Conservation (phyloP, 495 filamentous ascomycete genomes). For the Aspergillus diversus region DNA sequence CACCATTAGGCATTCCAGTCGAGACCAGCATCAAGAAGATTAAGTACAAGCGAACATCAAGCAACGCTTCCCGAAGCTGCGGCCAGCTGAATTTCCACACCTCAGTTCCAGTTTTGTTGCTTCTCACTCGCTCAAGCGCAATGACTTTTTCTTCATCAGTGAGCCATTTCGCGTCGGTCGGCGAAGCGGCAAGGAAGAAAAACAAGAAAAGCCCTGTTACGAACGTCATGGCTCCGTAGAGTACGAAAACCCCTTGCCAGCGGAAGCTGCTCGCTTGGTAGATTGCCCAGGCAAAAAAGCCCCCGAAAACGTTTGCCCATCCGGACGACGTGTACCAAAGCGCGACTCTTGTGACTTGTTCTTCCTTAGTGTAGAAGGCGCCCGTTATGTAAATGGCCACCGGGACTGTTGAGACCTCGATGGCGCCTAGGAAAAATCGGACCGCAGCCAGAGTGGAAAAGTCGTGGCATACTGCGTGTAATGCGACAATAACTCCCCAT, state of each 20-base stretch:
- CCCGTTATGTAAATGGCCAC: neutral
- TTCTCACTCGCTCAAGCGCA: slow-evolving; percentile 33
- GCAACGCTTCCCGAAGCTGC: slow-evolving; percentile 34
- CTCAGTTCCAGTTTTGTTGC: slow-evolving; percentile 37
- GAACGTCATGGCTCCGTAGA: slow-evolving; percentile 15
- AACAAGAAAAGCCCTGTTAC: neutral
- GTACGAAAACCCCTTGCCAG: slow-evolving; percentile 14
- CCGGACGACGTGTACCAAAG: slow-evolving; percentile 29
- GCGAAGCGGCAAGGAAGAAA: slow-evolving; percentile 9
- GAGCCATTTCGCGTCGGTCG: slow-evolving; percentile 31
- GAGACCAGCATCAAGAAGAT: slow-evolving; percentile 4
- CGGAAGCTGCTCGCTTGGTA: slow-evolving; percentile 11
- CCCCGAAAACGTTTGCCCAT: slow-evolving; percentile 28
- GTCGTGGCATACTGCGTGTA: neutral
- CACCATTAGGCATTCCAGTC: slow-evolving; percentile 8
- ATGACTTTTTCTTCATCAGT: slow-evolving; percentile 33
- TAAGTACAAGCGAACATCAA: neutral
- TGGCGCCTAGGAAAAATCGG: neutral
- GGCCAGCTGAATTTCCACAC: slow-evolving; percentile 27
- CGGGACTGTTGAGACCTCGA: neutral
- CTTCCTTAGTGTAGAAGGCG: slow-evolving; percentile 14
- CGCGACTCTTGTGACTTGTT: slow-evolving; percentile 16
- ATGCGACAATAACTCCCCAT: slow-evolving; percentile 2
- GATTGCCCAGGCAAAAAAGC: slow-evolving; percentile 28
- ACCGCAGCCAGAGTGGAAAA: neutral